Base-by-base conservation (phyloP, 805 yeast species). In the Starmerella geochares region DNA sequence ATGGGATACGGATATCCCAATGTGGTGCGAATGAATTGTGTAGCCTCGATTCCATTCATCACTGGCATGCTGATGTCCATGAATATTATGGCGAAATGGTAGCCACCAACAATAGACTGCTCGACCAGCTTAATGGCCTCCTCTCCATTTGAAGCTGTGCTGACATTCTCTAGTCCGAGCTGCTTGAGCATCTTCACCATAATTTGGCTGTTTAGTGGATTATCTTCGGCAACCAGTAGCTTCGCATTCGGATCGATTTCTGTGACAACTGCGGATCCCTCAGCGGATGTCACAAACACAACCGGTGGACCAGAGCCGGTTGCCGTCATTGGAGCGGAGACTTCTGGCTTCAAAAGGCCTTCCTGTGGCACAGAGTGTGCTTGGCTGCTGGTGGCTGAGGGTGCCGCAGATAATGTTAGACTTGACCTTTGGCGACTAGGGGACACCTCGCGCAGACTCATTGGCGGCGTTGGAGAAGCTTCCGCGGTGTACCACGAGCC, bases 121-220 rank as follows among this genome's bases (percentile, higher is more conserved):
- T 76, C 73, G 2, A 88, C 81, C 45, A 74, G 67, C 16, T 78
- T 78, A 37, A 87, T 78, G 0, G 95, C 96, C 54, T 86, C 92
- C 23, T 78, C 80, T 23, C 97, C 98, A 65, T 90, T 94, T 54
- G 82, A 78, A 0, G 95, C 96, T 63, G 86, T 67, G 2, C 80
- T 80, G 29, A 90, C 73, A 54, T 79, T 74, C 1, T 65, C 65
- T 51, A 83, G 74, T 1, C 95, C 95, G 65, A 87, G 94, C 19
- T 87, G 69, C 47, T 74, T 74, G 51, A 90, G 70, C 95, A 90
- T 87, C 52, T 96, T 70, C 57, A 75, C 78, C 59, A 88, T 83
- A 25, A 90, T 96, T 66, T 87, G 94, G 64, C 87, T 96, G 61
- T 90, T 90, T 14, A 90, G 95, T 56, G 74, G 69, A 60, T 90